Base-by-base conservation (phyloP, 768 basidiomycete genomes). In the Mycena pura region DNA sequence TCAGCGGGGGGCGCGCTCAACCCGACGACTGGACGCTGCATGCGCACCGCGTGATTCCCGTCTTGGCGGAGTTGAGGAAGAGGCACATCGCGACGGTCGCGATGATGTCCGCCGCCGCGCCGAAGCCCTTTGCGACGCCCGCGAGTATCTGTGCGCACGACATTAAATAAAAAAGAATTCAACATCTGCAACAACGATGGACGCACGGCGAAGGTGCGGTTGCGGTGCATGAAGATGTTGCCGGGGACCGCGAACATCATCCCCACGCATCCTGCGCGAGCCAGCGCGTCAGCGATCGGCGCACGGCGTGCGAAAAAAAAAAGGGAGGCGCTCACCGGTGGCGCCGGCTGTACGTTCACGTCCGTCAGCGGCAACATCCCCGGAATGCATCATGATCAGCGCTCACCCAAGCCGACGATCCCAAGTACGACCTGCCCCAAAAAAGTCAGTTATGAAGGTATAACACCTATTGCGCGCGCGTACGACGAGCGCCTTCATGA, bases 71-170 rank as follows among this genome's bases (percentile, higher is more conserved):
- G 0, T 73, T 71, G 5, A 83, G 71, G 40, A 75, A 76, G 3
- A 74, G 57, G 64, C 80, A 81, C 77, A 83, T 78, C 1, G 79
- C 78, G 22, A 76, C 68, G 8, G 80, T 83, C 0, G 82, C 81
- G 11, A 81, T 36, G 19, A 83, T 70, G 57, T 83, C 82, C 3
- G 80, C 78, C 0, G 76, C 46, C 14, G 80, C 77, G 29, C 76
- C 78, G 57, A 80, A 80, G 11, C 78, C 81, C 65, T 82, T 82
- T 1, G 78, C 77, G 3, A 83, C 39, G 4, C 80, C 80, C 49
- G 80, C 80, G 64, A 79, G 77, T 8, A 80, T 68, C 80, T 82
- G 52, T 4, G 17, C 6, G 49, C 29, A 14, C n/a, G n/a, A 24
- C 31, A 9, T 14, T 47, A 15, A 62, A 24, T 19, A 22, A 29